Evolutionary conservation across 2,329 filamentous ascomycete species (phyloP).

Genomic region (Fusarium nanum): DNA sequence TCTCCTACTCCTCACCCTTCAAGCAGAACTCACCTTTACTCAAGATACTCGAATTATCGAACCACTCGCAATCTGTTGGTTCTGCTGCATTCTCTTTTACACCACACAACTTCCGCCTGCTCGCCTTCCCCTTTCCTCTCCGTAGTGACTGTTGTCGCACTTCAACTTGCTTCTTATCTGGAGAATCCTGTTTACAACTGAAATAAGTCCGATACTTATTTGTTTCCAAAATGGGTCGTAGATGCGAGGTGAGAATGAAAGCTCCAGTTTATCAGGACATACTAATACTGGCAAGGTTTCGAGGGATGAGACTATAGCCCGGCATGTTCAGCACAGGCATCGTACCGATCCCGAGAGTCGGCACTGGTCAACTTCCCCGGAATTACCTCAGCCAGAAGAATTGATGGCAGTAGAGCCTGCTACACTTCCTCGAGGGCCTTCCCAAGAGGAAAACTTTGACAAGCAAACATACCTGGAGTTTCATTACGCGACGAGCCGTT

Average conservation of each 20-base stretch:
- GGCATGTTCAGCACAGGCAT: slow-evolving; percentile 16
- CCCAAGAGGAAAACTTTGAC: neutral
- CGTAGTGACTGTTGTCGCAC: neutral
- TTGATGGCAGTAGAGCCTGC: slow-evolving; percentile 36
- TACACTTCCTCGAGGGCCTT: slow-evolving; percentile 18
- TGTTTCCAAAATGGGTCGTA: neutral
- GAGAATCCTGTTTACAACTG: neutral
- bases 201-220: neutral
- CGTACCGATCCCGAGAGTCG: neutral
- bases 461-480: slow-evolving; percentile 71
- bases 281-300: slow-evolving; percentile 10
- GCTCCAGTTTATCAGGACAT: neutral
- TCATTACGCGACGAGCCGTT: slow-evolving; percentile 80
- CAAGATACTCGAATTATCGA: neutral
- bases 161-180: neutral
- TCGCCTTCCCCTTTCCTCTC: neutral
- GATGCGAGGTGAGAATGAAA: slow-evolving; percentile 1
- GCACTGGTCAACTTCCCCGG: slow-evolving; percentile 35
- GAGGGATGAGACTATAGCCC: slow-evolving; percentile 23
- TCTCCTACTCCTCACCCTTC: neutral
- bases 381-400: slow-evolving; percentile 44
- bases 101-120: neutral
- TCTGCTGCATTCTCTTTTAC: neutral
- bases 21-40: neutral
- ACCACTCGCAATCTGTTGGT: neutral